Percentiles rank a stretch among this genome's conserved stretches.
Evolutionary conservation across 768 basidiomycete genomes (phyloP).

Genomic region (Mycena pura): DNA sequence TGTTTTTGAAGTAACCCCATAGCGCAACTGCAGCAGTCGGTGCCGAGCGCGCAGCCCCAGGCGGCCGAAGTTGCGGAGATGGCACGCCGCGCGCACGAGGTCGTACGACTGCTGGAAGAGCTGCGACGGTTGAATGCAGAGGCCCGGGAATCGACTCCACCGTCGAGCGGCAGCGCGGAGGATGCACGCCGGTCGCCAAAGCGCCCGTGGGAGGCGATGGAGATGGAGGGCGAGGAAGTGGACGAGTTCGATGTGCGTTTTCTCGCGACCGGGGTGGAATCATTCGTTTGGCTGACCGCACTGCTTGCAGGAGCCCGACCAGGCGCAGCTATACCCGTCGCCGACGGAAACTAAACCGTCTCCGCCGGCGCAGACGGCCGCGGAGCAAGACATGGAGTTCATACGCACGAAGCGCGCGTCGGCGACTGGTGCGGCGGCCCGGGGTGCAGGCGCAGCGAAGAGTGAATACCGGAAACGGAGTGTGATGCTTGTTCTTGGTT

Average conservation of each 20-base stretch:
- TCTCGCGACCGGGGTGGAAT: too few relatives aligned
- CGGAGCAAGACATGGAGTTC: constrained; percentile 86
- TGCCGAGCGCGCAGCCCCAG: constrained; percentile 58
- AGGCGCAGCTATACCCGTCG: constrained; percentile 23
- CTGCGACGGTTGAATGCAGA: constrained; percentile 53
- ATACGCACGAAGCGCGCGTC: constrained; percentile 85
- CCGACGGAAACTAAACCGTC: constrained; percentile 23
- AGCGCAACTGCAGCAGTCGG: constrained; percentile 53
- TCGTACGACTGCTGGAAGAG: constrained; percentile 73
- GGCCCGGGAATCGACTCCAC: too few relatives aligned
- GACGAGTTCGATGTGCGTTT: constrained; percentile 41
- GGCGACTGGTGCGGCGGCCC: constrained; percentile 58
- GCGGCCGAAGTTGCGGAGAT: constrained; percentile 70
- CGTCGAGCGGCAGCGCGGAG: too few relatives aligned
- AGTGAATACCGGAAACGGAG: constrained; percentile 87
- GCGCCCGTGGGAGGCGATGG: constrained; percentile 76
- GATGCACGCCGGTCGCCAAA: too few relatives aligned
- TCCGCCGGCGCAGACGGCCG: constrained; percentile 56
- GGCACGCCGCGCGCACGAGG: constrained; percentile 67
- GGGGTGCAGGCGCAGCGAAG: constrained; percentile 62
- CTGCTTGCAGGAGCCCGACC: background rate
- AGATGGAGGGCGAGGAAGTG: constrained; percentile 40
- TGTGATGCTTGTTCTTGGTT: constrained; percentile 51
- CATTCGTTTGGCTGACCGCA: background rate
- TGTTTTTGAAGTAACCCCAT: background rate